Evolutionary conservation across 2,329 filamentous ascomycete species (phyloP).

Genomic region (Sclerotinia minor): DNA sequence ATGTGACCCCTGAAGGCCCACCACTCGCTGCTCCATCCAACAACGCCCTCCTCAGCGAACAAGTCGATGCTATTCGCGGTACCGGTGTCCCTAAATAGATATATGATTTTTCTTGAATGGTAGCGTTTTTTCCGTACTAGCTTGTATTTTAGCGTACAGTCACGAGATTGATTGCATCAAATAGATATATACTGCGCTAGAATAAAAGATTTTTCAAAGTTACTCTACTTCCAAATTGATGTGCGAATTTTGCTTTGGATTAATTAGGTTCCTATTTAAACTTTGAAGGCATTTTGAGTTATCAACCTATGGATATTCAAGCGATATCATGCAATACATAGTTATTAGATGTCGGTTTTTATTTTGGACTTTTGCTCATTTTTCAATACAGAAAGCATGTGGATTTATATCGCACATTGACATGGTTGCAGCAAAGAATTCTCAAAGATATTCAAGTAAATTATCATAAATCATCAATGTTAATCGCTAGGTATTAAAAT

Average conservation of each 20-base stretch:
- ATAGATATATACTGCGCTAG: not conserved
- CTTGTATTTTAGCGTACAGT: not conserved
- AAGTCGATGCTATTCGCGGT: conserved; percentile 41
- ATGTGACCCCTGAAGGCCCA: conserved; percentile 68
- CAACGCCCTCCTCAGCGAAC: conserved; percentile 41
- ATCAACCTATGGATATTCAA: too few relatives aligned
- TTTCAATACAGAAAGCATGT: too few relatives aligned
- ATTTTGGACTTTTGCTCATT: too few relatives aligned
- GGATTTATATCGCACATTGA: too few relatives aligned
- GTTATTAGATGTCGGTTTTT: too few relatives aligned
- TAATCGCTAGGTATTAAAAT: not conserved
- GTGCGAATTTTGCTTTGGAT: too few relatives aligned
- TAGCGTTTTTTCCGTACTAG: not conserved
- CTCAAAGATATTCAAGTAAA: not conserved
- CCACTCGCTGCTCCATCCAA: conserved; percentile 54
- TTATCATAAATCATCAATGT: not conserved
- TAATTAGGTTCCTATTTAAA: too few relatives aligned
- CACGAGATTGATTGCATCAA: not conserved
- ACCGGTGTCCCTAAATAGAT: conserved; percentile 26
- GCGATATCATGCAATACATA: too few relatives aligned
- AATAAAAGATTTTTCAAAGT: not conserved
- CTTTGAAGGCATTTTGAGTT: too few relatives aligned
- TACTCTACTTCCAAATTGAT: too few relatives aligned
- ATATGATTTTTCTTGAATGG: not conserved
- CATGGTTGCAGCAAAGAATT: too few relatives aligned